Evolutionary conservation across 2,329 filamentous ascomycete species (phyloP).

Genomic region (Chaetomium olivaceum): DNA sequence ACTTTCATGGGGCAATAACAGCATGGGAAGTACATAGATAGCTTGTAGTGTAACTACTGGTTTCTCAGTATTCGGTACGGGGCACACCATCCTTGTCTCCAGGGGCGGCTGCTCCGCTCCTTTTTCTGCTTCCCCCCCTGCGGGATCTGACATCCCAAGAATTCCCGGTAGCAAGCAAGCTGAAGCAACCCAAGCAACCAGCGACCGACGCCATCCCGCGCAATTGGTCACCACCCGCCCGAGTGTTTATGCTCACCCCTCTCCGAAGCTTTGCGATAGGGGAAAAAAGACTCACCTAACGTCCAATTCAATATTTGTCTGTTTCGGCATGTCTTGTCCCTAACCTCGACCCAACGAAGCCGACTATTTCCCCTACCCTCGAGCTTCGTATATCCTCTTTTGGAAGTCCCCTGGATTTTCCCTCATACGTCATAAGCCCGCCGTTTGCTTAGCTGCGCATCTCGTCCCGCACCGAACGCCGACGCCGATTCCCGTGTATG

Average conservation of each 20-base stretch:
- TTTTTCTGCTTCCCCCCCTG: constrained; percentile 15
- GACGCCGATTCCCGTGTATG: constrained; percentile 7
- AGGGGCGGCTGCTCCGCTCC: constrained; percentile 8
- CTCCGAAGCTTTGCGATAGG: constrained; percentile 17
- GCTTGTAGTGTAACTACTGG: background rate
- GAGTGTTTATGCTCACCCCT: background rate
- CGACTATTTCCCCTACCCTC: constrained; percentile 8
- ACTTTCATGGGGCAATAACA: background rate
- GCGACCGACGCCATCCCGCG: constrained; percentile 22
- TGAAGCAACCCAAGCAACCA: constrained; percentile 20
- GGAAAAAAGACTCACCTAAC: background rate
- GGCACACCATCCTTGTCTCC: background rate
- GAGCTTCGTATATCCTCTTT: constrained; percentile 1
- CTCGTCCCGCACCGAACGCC: constrained; percentile 11
- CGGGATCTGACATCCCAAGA: constrained; percentile 21
- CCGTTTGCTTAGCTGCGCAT: background rate
- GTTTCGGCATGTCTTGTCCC: constrained; percentile 15
- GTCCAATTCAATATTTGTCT: background rate
- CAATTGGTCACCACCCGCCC: constrained; percentile 23
- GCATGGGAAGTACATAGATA: too few species aligned
- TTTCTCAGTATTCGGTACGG: background rate
- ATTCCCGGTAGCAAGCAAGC: constrained; percentile 24
- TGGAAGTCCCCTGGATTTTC: constrained; percentile 14
- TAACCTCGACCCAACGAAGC: constrained; percentile 7
- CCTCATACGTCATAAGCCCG: constrained; percentile 31